Evolutionary conservation across 202 grass and related monocot species (phyloP).

Genomic region (Saccharum hybrid): DNA sequence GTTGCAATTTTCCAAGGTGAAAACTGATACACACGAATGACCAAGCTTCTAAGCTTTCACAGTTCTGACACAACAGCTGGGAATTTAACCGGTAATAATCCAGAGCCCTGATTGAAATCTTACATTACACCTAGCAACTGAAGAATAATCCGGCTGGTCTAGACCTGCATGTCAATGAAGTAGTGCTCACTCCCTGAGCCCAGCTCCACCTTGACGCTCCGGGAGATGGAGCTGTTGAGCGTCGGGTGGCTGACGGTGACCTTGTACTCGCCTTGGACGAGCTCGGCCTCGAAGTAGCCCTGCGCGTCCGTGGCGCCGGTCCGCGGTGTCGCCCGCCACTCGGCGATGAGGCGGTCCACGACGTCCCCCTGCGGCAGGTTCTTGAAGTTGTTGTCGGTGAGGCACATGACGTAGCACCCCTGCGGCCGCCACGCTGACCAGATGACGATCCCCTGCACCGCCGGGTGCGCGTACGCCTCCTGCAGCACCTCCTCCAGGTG

Average conservation of each 20-base stretch:
- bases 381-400: slow-evolving; percentile 69
- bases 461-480: slow-evolving; percentile 87
- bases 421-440: slow-evolving; percentile 73
- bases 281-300: slow-evolving; percentile 58
- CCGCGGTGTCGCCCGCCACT: slow-evolving; percentile 52
- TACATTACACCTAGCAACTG: slow-evolving; percentile 2
- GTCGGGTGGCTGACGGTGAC: slow-evolving; percentile 62
- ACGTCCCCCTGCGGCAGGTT: slow-evolving; percentile 73
- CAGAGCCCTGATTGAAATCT: slow-evolving; percentile 22
- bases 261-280: slow-evolving; percentile 75
- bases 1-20: slow-evolving; percentile 30
- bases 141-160: not conserved
- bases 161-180: slow-evolving; percentile 52
- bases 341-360: slow-evolving; percentile 74
- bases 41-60: slow-evolving; percentile 36
- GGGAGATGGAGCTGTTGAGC: slow-evolving; percentile 49
- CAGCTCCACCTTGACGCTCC: slow-evolving; percentile 62
- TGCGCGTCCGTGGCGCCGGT: slow-evolving; percentile 50
- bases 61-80: slow-evolving; percentile 1
- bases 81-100: not conserved
- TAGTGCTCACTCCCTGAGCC: slow-evolving; percentile 31
- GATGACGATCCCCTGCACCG: slow-evolving; percentile 80
- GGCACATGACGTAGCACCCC: slow-evolving; percentile 72
- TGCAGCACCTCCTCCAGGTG: slow-evolving; percentile 71
- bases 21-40: slow-evolving; percentile 38